phyloP scores from a whole-genome alignment of 1,139 yeast genomes.

The Geotrichum bryndzae region DNA sequence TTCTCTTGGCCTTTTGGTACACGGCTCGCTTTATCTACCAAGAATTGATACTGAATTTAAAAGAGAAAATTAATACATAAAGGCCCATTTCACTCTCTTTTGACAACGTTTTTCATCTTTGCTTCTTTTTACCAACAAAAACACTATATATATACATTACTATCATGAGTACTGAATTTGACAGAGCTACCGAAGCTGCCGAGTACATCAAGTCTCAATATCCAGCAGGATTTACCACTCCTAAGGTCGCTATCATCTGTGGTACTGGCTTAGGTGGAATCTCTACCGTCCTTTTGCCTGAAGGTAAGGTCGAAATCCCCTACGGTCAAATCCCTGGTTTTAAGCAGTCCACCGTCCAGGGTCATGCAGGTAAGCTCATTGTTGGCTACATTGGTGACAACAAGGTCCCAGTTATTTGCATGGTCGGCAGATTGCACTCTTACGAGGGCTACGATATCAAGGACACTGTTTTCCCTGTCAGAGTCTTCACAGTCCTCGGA shows the following conservation, averaged over 20 bases:
- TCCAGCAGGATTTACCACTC: constrained; percentile 28
- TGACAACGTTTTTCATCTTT: neutral
- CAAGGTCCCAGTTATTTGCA: constrained; percentile 76
- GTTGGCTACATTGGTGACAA: constrained; percentile 70
- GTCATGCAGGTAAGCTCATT: constrained; percentile 79
- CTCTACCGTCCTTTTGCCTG: constrained; percentile 46
- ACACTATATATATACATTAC: neutral
- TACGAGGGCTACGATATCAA: constrained; percentile 84
- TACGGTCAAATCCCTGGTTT: constrained; percentile 77
- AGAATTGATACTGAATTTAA: neutral
- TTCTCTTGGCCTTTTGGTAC: neutral
- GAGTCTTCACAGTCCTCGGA: constrained; percentile 64
- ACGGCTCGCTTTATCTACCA: neutral
- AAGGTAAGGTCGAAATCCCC: constrained; percentile 47
- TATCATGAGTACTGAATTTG: constrained; percentile 13
- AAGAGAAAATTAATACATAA: neutral
- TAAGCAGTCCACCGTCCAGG: constrained; percentile 73
- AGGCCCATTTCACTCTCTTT: neutral
- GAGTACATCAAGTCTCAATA: constrained; percentile 24
- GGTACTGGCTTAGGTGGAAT: constrained; percentile 94
- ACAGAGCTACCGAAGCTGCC: constrained; percentile 26
- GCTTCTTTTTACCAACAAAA: neutral
- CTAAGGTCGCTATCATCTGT: constrained; percentile 70
- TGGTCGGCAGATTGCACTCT: constrained; percentile 89
- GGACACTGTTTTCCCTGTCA: constrained; percentile 79